Evolutionary conservation across 140 eudicot genomes (phyloP), one percentile per base, ranked within the genome.

Genomic region (Bidens hawaiensis): DNA sequence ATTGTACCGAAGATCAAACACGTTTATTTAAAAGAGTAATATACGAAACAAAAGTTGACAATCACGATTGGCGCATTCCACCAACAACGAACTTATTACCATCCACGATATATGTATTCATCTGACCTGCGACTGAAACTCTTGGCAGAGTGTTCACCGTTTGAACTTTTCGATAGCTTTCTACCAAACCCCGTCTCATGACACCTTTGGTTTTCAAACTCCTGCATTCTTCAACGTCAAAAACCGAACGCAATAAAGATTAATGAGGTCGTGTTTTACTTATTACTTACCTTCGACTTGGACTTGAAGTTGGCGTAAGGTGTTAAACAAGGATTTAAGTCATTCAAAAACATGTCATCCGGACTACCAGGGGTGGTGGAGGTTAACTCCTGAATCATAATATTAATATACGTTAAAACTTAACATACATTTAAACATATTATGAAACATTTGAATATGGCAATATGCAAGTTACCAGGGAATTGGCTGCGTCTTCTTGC

Each of bases 281-380:
- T n/a, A n/a, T 13, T 42, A 22, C 13, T 36, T 75, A 90, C 94
- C 90, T 81, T 83, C 12, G 94, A 83, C 70, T 81, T 89, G 4
- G 72, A 23, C 72, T 52, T 53, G 50, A 83, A 64, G 56, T 68
- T 84, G 67, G 83, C 71, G 41, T 78, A 77, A 47, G 97, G 97
- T 62, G 97, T 90, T 71, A 90, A 88, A 65, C 94, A 86, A 24
- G 97, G 97, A 59, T 86, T 90, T 60, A 90, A 64, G 36, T 86
- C 97, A 33, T 86, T 83, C 47, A 90, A 62, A 67, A 83, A 77
- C 94, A 90, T 77, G 72, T 86, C 90, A 54, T 86, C 95, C 25
- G 87, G 94, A 70, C 95, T 85, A 25, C 79, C 88, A 9, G 90
- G 85, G 15, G 78, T 72, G 18, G 90, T 70, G 28, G 56, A 81